Conservation (phyloP, 805 yeast genomes). For the Starmerella gropengiesseri region DNA sequence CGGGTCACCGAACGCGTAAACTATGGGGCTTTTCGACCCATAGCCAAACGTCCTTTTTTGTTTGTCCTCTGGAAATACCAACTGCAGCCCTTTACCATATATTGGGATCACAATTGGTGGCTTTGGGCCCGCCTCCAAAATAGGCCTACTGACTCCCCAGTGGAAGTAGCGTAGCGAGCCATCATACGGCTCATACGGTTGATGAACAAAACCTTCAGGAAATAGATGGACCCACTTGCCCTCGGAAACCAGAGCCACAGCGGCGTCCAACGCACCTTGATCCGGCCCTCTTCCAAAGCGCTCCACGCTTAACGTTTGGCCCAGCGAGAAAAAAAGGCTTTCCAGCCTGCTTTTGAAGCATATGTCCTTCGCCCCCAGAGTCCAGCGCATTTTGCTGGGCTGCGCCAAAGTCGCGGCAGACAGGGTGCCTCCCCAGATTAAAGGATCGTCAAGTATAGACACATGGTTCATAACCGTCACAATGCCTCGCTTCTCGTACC, state of each 20-base stretch:
- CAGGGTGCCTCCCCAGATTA: conserved; percentile 78
- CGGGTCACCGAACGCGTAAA: conserved; percentile 61
- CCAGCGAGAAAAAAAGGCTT: conserved; percentile 60
- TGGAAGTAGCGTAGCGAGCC: conserved; percentile 90
- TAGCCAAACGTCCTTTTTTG: conserved; percentile 46
- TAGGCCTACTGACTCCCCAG: conserved; percentile 85
- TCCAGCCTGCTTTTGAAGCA: conserved; percentile 43
- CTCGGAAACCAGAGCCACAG: conserved; percentile 47
- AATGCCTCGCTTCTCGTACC: conserved; percentile 59
- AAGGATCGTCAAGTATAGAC: conserved; percentile 66
- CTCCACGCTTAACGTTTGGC: conserved; percentile 77
- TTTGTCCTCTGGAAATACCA: conserved; percentile 66
- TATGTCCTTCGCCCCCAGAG: conserved; percentile 83
- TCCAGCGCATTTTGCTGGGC: conserved; percentile 74
- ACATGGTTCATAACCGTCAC: conserved; percentile 87
- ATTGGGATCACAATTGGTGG: conserved; percentile 85
- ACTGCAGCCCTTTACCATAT: conserved; percentile 75
- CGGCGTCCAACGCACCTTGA: conserved; percentile 82
- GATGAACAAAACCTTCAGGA: conserved; percentile 92
- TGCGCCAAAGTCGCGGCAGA: conserved; percentile 49
- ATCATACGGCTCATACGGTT: conserved; percentile 58
- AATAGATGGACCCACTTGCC: conserved; percentile 76
- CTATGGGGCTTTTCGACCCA: conserved; percentile 55
- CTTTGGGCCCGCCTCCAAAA: conserved; percentile 54
- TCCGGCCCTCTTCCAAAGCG: conserved; percentile 90